Evolutionary conservation across 306 rosid species (phyloP), one percentile per base, ranked within the genome.

Genomic region (Urtica urens): DNA sequence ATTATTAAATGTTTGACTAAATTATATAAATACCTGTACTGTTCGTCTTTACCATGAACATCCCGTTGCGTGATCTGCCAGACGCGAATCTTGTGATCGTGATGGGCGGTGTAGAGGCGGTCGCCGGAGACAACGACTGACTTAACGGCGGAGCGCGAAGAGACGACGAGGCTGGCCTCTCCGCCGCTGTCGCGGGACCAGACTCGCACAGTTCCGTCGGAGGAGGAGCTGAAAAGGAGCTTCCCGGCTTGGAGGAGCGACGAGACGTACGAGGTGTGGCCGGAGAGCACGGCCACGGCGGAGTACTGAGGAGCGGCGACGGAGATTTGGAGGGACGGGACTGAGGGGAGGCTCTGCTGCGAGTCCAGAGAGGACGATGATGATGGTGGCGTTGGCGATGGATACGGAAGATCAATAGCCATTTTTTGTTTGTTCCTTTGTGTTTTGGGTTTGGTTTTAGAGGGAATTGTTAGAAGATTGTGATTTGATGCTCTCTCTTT

Each of bases 331-430:
- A 80, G 81, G 3, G 86, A 80, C 6, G 78, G 86, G 35, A 84
- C 83, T 5, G 86, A 75, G 37, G 94, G 81, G 0, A 84, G 73
- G 34, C 94, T 84, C 53, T 83, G 75, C 20, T 74, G 90, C 17
- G 94, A 83, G 51, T 67, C 75, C 5, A 83, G 72, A 1, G 46
- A 40, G 14, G 77, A 38, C 70, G 83, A 78, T 40, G 66, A 63
- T 49, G 64, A 74, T 3, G 78, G 77, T 30, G 65, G 72, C 27
- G 73, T 59, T 35, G 73, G 74, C 10, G 45, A 22, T 22, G 72
- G 74, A 54, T 74, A 59, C 23, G 67, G 71, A 52, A 76, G 53
- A 53, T 73, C 51, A 60, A 78, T 35, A 44, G 62, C 70, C 93
- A 78, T 82, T 7, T 5, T 15, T 52, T 27, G 6, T 51, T 39